Conservation (phyloP, 495 filamentous ascomycete species). For the Xylaria cubensis region DNA sequence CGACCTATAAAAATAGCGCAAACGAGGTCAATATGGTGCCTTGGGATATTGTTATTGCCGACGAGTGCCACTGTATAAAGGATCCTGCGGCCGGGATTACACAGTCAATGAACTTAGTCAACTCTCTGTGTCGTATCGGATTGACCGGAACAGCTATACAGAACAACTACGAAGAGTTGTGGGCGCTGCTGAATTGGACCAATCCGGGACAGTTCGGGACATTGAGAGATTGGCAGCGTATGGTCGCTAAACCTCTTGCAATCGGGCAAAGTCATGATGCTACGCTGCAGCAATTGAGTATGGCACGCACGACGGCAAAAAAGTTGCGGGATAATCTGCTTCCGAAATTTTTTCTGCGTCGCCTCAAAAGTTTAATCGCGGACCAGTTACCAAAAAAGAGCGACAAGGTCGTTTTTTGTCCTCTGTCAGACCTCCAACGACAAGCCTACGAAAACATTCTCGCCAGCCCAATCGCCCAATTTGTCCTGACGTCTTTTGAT, state of each 20-base stretch:
- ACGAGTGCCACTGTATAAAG: conserved; percentile 95
- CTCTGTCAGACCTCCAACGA: conserved; percentile 79
- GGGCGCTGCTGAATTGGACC: conserved; percentile 96
- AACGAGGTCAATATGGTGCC: conserved; percentile 80
- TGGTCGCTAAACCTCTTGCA: conserved; percentile 79
- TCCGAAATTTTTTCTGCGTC: conserved; percentile 88
- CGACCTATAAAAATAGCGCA: conserved; percentile 80
- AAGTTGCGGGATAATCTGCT: conserved; percentile 87
- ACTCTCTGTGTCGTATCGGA: conserved; percentile 90
- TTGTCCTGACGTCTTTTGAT: conserved; percentile 71
- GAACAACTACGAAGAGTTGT: conserved; percentile 97
- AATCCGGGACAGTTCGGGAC: conserved; percentile 89
- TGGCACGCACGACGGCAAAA: conserved; percentile 81
- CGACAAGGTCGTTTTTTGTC: conserved; percentile 94
- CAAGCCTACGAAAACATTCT: conserved; percentile 87
- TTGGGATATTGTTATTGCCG: conserved; percentile 97
- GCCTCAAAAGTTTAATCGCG: conserved; percentile 92
- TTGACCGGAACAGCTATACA: conserved; percentile 97
- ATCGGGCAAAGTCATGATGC: conserved; percentile 90
- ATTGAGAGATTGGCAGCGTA: conserved; percentile 73
- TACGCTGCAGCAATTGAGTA: conserved; percentile 80
- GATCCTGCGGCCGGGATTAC: conserved; percentile 78
- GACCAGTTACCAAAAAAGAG: conserved; percentile 96
- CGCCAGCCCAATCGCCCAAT: conserved; percentile 70
- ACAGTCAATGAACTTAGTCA: conserved; percentile 87